Conservation (phyloP, 2,329 filamentous ascomycete genomes). For the Sporothrix sp. region DNA sequence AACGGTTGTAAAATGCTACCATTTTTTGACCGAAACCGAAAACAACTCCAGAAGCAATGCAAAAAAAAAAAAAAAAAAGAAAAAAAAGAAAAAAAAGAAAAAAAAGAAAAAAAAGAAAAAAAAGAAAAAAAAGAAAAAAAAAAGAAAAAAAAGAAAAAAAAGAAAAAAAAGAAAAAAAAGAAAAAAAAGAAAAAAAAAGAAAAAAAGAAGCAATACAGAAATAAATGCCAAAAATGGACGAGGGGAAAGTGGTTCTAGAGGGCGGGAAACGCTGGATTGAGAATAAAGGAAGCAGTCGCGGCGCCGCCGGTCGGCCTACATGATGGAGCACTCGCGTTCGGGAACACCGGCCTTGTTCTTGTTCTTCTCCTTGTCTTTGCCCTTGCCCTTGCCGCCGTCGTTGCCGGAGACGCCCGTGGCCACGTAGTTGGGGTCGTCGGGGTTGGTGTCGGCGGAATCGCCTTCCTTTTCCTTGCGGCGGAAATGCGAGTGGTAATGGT, state of each 20-base stretch:
- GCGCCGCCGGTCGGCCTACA: slow-evolving; percentile 18
- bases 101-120: no score
- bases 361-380: slow-evolving; percentile 18
- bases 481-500: slow-evolving; percentile 16
- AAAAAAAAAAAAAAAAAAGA: no score
- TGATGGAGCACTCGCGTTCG: slow-evolving; percentile 26
- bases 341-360: slow-evolving; percentile 20
- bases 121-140: no score
- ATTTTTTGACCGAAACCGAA: no score
- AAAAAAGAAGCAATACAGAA: background rate
- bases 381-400: slow-evolving; percentile 15
- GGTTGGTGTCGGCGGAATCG: slow-evolving; percentile 3
- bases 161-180: background rate
- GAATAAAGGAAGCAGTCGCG: no score
- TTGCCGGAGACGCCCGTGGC: background rate
- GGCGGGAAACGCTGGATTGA: no score
- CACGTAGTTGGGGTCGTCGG: background rate
- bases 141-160: background rate
- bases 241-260: no score
- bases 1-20: no score
- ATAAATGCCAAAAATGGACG: no score
- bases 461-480: slow-evolving; percentile 14
- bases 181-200: background rate
- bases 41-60: no score
- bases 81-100: no score